A percentile compares a stretch with the other conserved stretches of the same genome.
Conservation (phyloP, 1,284 basidiomycete genomes). For the Paramarasmius palmivorus region DNA sequence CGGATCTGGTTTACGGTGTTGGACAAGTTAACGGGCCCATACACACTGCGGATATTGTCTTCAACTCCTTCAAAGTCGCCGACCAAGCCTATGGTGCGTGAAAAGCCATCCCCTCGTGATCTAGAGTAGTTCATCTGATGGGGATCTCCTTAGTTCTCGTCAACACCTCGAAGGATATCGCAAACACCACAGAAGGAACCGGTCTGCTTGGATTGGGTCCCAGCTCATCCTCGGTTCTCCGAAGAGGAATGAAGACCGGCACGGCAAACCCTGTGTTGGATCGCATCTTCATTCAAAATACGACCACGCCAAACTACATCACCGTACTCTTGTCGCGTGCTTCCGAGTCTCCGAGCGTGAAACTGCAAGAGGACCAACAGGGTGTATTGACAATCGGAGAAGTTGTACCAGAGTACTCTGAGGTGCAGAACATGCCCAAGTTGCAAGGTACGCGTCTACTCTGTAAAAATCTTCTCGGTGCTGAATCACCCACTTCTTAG, state of each 20-base stretch:
- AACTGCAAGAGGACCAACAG: slow-evolving; percentile 6
- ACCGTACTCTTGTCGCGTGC: background rate
- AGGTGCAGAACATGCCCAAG: slow-evolving; percentile 2
- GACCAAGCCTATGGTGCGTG: slow-evolving; percentile 2
- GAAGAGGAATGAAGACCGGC: background rate
- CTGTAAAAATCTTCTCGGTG: background rate
- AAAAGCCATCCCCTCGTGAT: background rate
- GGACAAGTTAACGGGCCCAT: background rate
- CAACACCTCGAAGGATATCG: background rate
- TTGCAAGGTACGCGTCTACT: background rate
- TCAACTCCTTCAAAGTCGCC: background rate
- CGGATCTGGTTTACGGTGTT: background rate
- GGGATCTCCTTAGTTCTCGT: background rate
- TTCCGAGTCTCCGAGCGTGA: background rate
- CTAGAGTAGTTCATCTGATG: background rate
- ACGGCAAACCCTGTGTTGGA: background rate
- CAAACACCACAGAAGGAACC: background rate
- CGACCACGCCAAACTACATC: slow-evolving; percentile 1
- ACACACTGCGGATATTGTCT: background rate
- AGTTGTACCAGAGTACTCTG: slow-evolving; percentile 4
- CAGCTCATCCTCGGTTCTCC: slow-evolving; percentile 1
- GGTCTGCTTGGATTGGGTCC: background rate
- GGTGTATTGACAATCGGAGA: slow-evolving; percentile 13
- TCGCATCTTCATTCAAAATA: slow-evolving; percentile 2
- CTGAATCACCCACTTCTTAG: background rate